phyloP scores from a whole-genome alignment of 805 yeast genomes.

The Yarrowia sp. region DNA sequence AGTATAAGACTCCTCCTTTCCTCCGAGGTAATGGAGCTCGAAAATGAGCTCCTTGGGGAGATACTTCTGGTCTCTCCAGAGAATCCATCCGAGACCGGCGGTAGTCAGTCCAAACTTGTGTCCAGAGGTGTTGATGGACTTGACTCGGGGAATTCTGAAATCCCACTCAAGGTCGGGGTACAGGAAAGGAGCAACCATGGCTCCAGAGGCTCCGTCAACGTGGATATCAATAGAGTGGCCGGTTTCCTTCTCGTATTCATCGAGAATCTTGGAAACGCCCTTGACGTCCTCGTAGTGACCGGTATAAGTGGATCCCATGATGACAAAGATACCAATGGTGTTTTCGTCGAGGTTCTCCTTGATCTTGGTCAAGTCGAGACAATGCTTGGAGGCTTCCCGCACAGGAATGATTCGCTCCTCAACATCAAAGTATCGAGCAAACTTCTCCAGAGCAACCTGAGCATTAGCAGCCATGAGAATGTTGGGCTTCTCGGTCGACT shows the following conservation, averaged over 20 bases:
- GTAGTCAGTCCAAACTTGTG: conserved; percentile 90
- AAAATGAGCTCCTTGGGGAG: conserved; percentile 74
- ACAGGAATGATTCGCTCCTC: conserved; percentile 77
- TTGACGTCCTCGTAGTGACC: conserved; percentile 85
- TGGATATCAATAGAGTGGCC: conserved; percentile 77
- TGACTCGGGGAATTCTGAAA: conserved; percentile 71
- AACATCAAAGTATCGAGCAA: conserved; percentile 91
- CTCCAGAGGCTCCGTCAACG: conserved; percentile 94
- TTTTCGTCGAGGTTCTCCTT: conserved; percentile 76
- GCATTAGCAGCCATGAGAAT: conserved; percentile 90
- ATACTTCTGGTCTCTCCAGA: conserved; percentile 66
- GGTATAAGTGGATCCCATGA: conserved; percentile 88
- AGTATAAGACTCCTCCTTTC: conserved; percentile 80
- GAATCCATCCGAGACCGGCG: conserved; percentile 90
- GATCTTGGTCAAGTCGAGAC: conserved; percentile 60
- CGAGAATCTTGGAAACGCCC: conserved; percentile 60
- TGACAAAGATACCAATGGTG: conserved; percentile 87
- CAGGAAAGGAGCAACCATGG: conserved; percentile 79
- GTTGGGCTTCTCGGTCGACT: conserved; percentile 65
- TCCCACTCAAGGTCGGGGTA: conserved; percentile 82
- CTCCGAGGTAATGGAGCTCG: conserved; percentile 80
- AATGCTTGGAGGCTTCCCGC: conserved; percentile 55
- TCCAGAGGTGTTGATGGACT: conserved; percentile 84
- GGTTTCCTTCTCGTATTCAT: conserved; percentile 62
- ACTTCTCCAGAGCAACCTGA: conserved; percentile 91